Base-by-base conservation (phyloP, 768 basidiomycete genomes). In the Lentinula raphanica region DNA sequence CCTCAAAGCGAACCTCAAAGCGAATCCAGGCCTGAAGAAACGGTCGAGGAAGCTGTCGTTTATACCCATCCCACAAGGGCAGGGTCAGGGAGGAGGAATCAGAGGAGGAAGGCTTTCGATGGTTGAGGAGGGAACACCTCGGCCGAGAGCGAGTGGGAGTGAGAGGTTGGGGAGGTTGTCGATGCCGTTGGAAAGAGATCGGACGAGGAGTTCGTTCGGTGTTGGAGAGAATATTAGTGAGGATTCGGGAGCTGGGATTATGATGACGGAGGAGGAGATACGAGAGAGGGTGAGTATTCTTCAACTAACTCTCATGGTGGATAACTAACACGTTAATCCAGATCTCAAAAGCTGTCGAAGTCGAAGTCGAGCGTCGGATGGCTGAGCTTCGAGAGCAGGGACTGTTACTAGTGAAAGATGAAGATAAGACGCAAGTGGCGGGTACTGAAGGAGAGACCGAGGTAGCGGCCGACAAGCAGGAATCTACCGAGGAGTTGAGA, bases 191-290 rank as follows among this genome's bases (percentile, higher is more conserved):
- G n/a, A 8, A 23, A 11, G 11, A n/a, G 15, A 17, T n/a, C 17
- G 40, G 40, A 42, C n/a, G n/a, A n/a, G n/a, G n/a, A n/a, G n/a
- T 23, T 45, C 44, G 3, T 45, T 45, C 7, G 21, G 44, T 27
- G 44, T 19, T 23, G n/a, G 4, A 9, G 19, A 17, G 13, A 23
- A 8, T 17, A 6, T 19, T 23, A n/a, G 4, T 11, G 19, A 17
- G 13, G 15, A 8, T 17, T 3, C 21, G 21, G 19, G 7, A 12
- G 23, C 31, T 35, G 49, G 49, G 21, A 6, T 51, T 31, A 8
- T 51, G 31, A 51, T 51, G 31, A 51, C 49, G 11, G 49, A 51
- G 23, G 49, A 51, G 11, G 49, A 51, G 21, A 51, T 51, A 12
- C 31, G 29, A 31, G 49, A 51, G 17, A 32, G 32, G 31, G 49